These are phyloP conservation scores for Paulownia fortunei DNA, from an alignment of 257 asterid species.

Conservation along the genomic window DNA sequence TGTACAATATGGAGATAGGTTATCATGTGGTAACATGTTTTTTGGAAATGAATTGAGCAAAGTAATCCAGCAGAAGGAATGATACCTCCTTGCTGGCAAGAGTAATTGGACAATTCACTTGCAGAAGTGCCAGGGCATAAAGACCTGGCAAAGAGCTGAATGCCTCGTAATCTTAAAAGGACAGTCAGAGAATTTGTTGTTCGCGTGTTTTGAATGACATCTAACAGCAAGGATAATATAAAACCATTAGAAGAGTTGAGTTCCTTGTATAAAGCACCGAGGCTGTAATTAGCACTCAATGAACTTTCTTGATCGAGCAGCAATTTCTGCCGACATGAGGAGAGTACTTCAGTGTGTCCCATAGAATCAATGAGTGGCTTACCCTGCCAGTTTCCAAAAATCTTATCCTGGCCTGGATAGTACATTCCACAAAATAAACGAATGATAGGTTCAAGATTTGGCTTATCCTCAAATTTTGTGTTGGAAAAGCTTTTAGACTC, in stretches of 20 bases:
- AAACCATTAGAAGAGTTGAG: slow-evolving; percentile 71
- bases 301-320: slow-evolving; percentile 67
- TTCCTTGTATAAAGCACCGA: slow-evolving; percentile 54
- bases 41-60: background rate
- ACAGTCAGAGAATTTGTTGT: slow-evolving; percentile 42
- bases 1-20: background rate
- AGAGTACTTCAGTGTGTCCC: slow-evolving; percentile 81
- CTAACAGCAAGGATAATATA: slow-evolving; percentile 61
- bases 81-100: slow-evolving; percentile 46
- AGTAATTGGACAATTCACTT: slow-evolving; percentile 30
- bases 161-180: slow-evolving; percentile 64
- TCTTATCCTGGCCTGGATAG: slow-evolving; percentile 60
- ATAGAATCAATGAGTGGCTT: slow-evolving; percentile 59
- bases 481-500: slow-evolving; percentile 55
- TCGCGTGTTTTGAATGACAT: slow-evolving; percentile 53
- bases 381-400: slow-evolving; percentile 60
- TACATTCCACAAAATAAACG: slow-evolving; percentile 59
- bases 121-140: slow-evolving; percentile 45
- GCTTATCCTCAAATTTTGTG: slow-evolving; percentile 38
- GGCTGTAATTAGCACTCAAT: slow-evolving; percentile 55
- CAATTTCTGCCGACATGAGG: slow-evolving; percentile 67
- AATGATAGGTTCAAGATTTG: slow-evolving; percentile 53
- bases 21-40: background rate
- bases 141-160: slow-evolving; percentile 64
- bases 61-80: background rate